Percentiles rank a stretch among this genome's conserved stretches.
These are phyloP conservation scores for Daldinia grandis DNA, from an alignment of 495 filamentous ascomycete species.

Conservation along the genomic window DNA sequence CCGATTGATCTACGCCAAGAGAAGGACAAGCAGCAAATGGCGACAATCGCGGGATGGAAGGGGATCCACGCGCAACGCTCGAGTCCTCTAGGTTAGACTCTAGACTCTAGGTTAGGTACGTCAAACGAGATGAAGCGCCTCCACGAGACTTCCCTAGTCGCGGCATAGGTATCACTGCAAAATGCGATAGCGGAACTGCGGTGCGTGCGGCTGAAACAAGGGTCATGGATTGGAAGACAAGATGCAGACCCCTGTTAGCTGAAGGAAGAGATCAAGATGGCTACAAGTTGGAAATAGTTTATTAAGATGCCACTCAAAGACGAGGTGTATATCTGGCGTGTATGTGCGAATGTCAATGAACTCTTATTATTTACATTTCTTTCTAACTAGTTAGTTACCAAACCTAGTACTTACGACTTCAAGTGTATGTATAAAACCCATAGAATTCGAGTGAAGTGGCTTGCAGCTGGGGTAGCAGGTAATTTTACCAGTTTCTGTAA, in stretches of 20 bases:
- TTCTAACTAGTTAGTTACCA: too few relatives aligned
- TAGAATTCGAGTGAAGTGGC: background rate
- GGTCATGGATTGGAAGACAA: background rate
- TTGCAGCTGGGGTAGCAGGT: background rate
- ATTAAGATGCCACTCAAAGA: too few relatives aligned
- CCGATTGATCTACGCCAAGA: background rate
- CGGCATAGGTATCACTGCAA: background rate
- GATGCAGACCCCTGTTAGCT: conserved; percentile 18
- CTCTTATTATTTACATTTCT: too few relatives aligned
- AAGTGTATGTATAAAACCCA: background rate
- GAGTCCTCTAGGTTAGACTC: background rate
- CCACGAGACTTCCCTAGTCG: background rate
- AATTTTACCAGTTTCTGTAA: background rate
- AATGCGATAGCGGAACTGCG: background rate
- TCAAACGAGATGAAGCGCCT: background rate
- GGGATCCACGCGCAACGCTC: background rate
- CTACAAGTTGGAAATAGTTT: too few relatives aligned
- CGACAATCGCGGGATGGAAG: background rate
- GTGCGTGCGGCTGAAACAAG: conserved; percentile 31
- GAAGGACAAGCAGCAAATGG: background rate
- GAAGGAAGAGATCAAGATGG: conserved; percentile 8
- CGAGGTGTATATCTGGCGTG: too few relatives aligned
- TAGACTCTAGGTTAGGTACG: too few relatives aligned
- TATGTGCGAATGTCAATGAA: too few relatives aligned
- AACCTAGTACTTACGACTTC: background rate